Conservation (phyloP, 768 basidiomycete genomes). For the Paxillus involutus region DNA sequence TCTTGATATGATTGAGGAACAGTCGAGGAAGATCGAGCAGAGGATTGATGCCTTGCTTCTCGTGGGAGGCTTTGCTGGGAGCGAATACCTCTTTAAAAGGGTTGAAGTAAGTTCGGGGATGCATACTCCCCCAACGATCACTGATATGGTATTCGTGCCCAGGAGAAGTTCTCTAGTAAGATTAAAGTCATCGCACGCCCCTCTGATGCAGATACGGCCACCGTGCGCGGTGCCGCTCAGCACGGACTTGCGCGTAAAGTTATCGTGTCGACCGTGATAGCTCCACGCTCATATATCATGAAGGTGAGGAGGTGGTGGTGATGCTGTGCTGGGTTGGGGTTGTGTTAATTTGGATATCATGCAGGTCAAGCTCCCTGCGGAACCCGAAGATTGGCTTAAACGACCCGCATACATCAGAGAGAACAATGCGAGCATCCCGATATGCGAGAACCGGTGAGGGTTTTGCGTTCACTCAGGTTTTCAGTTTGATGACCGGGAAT, state of each 20-base stretch:
- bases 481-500: conserved; percentile 17
- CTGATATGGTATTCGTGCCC: conserved; percentile 11
- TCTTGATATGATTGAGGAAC: conserved; percentile 75
- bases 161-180: conserved; percentile 66
- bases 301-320: conserved; percentile 46
- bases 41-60: conserved; percentile 81
- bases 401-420: conserved; percentile 82
- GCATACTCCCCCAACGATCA: neutral
- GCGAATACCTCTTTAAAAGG: conserved; percentile 79
- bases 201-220: conserved; percentile 86
- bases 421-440: conserved; percentile 72
- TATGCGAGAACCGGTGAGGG: conserved; percentile 80
- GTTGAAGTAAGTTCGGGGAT: conserved; percentile 56
- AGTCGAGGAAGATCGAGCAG: conserved; percentile 65
- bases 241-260: conserved; percentile 78
- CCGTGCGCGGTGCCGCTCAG: conserved; percentile 82
- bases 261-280: conserved; percentile 80
- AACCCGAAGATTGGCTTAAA: conserved; percentile 78
- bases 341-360: neutral
- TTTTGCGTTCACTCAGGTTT: conserved; percentile 8
- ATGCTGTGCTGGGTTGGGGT: neutral
- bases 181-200: conserved; percentile 82
- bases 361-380: conserved; percentile 86
- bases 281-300: conserved; percentile 84
- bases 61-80: conserved; percentile 88